Evolutionary conservation across 106 monocot genomes (phyloP).

Genomic region (Dioscorea zingiberensis): DNA sequence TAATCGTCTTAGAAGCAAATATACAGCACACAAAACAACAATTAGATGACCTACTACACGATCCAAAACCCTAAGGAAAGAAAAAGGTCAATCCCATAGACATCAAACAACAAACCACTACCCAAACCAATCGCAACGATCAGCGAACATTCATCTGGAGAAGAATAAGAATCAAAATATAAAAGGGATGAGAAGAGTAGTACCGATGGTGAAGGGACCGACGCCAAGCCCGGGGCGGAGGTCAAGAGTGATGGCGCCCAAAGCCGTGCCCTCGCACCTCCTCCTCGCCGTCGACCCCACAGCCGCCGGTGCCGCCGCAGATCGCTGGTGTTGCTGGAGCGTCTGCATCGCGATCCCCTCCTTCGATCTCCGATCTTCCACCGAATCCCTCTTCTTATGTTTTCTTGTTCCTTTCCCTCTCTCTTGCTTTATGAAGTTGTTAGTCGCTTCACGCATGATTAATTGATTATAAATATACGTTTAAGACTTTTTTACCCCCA

Average conservation of each 20-base stretch:
- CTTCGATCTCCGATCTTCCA: not conserved
- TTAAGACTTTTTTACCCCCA: too few relatives aligned
- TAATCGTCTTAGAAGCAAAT: not conserved
- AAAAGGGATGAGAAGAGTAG: not conserved
- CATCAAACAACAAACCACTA: not conserved
- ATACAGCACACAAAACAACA: not conserved
- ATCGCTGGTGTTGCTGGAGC: constrained; percentile 34
- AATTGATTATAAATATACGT: too few relatives aligned
- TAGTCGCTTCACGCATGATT: too few relatives aligned
- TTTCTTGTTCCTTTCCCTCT: not conserved
- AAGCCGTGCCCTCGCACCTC: constrained; percentile 90
- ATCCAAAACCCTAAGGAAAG: not conserved
- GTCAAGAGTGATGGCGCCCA: constrained; percentile 96
- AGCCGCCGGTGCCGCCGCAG: constrained; percentile 13
- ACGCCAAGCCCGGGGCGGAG: constrained; percentile 79
- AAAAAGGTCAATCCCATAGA: not conserved
- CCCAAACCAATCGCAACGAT: not conserved
- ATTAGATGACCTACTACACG: not conserved
- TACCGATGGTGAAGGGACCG: constrained; percentile 80
- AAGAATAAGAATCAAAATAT: not conserved
- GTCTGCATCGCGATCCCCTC: not conserved
- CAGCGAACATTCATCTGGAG: not conserved
- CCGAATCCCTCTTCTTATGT: not conserved
- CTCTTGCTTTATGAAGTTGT: not conserved
- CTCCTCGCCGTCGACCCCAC: constrained; percentile 29